Evolutionary conservation across 2,329 filamentous ascomycete genomes (phyloP).

Genomic region (Venturia carpophila): DNA sequence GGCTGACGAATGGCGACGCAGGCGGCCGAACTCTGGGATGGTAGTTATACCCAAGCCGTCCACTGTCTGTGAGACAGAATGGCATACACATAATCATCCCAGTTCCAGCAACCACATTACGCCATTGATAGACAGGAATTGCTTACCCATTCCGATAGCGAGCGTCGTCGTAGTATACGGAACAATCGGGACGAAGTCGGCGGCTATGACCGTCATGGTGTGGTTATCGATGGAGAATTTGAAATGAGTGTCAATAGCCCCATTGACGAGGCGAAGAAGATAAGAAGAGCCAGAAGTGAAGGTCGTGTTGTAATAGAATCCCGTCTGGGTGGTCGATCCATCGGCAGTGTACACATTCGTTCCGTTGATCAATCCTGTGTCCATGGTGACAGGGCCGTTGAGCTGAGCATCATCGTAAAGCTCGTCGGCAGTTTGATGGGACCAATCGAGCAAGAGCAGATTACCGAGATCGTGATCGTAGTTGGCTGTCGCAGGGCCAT

Average conservation of each 20-base stretch:
- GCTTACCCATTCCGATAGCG: slow-evolving; percentile 31
- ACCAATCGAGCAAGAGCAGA: slow-evolving; percentile 36
- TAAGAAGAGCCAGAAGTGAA: slow-evolving; percentile 34
- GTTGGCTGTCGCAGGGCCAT: slow-evolving; percentile 31
- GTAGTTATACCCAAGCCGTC: no score
- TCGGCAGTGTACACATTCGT: slow-evolving; percentile 30
- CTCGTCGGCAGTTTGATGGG: slow-evolving; percentile 30
- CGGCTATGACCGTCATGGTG: slow-evolving; percentile 36
- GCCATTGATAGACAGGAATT: slow-evolving; percentile 14
- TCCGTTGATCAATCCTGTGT: slow-evolving; percentile 38
- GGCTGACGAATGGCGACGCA: neutral
- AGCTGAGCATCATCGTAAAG: slow-evolving; percentile 24
- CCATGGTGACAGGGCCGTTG: slow-evolving; percentile 19
- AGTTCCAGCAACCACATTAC: neutral
- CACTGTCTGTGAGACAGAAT: no score
- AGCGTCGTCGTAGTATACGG: slow-evolving; percentile 34
- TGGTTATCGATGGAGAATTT: slow-evolving; percentile 36
- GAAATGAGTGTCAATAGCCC: slow-evolving; percentile 32
- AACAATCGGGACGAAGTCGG: slow-evolving; percentile 38
- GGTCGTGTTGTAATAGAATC: slow-evolving; percentile 24
- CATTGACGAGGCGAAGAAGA: slow-evolving; percentile 39
- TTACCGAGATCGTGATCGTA: slow-evolving; percentile 35
- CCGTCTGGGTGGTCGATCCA: slow-evolving; percentile 23
- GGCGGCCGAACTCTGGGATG: neutral
- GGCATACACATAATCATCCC: neutral